Percentiles rank a stretch among this genome's conserved stretches.
Evolutionary conservation across 768 basidiomycete genomes (phyloP).

Genomic region (Exsudoporus frostii): DNA sequence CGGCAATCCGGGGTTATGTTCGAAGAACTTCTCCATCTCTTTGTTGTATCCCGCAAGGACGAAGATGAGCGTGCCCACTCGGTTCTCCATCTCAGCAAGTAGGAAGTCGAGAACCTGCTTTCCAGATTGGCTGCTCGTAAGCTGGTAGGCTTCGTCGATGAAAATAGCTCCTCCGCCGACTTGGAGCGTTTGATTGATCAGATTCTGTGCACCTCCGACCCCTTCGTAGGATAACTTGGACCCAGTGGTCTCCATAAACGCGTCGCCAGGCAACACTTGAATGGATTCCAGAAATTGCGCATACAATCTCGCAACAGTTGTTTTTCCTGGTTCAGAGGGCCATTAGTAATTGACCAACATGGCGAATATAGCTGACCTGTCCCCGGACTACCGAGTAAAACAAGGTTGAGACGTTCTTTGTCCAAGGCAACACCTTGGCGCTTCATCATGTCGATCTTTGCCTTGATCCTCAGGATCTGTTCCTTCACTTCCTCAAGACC

Average conservation of each 20-base stretch:
- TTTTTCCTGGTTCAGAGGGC: constrained; percentile 6
- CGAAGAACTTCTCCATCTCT: constrained; percentile 76
- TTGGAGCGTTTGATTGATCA: constrained; percentile 43
- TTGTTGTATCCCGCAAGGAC: constrained; percentile 69
- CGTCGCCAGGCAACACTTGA: constrained; percentile 47
- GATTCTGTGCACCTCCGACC: constrained; percentile 30
- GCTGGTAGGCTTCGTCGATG: constrained; percentile 71
- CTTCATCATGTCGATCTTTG: constrained; percentile 43
- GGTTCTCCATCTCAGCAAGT: constrained; percentile 73
- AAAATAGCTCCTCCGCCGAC: constrained; percentile 66
- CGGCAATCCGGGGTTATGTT: constrained; percentile 66
- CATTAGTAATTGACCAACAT: background rate
- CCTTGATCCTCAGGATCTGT: constrained; percentile 55
- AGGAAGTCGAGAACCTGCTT: constrained; percentile 64
- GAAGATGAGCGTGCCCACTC: constrained; percentile 60
- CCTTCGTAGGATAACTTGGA: constrained; percentile 57
- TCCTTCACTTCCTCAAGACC: constrained; percentile 64
- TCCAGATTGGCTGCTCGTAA: constrained; percentile 43
- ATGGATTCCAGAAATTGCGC: constrained; percentile 59
- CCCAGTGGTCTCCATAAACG: constrained; percentile 63
- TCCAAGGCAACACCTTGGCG: constrained; percentile 50
- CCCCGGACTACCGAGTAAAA: constrained; percentile 66
- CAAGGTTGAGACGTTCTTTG: constrained; percentile 58
- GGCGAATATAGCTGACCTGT: constrained; percentile 63
- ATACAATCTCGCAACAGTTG: constrained; percentile 48